Conservation (phyloP, 805 yeast species). For the Candida tammaniensis region DNA sequence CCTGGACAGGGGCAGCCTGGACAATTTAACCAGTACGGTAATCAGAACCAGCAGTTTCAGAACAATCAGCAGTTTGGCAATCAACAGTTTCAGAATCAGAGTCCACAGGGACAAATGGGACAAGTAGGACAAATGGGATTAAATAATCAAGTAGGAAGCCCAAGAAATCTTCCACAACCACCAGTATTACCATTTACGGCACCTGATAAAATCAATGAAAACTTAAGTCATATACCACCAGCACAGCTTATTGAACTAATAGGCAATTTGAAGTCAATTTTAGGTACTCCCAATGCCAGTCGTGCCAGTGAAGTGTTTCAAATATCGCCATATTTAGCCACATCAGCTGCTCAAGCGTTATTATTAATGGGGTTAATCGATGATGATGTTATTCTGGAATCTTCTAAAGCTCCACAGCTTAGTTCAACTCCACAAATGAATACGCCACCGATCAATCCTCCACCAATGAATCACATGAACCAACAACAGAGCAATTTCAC, state of each 20-base stretch:
- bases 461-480: constrained; percentile 3
- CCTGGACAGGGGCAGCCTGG: background rate
- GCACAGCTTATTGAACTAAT: constrained; percentile 66
- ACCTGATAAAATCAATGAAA: constrained; percentile 59
- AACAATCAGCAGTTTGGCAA: too few relatives aligned
- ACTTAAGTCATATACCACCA: constrained; percentile 65
- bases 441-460: constrained; percentile 10
- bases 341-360: constrained; percentile 70
- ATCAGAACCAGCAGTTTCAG: constrained; percentile 3
- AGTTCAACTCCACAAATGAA: constrained; percentile 18
- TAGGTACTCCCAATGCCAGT: constrained; percentile 47
- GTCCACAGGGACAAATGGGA: too few relatives aligned
- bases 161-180: constrained; percentile 44
- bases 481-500: constrained; percentile 1
- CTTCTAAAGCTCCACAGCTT: constrained; percentile 29
- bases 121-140: constrained; percentile 1
- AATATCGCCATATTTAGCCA: constrained; percentile 55
- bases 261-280: constrained; percentile 59
- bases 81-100: too few relatives aligned
- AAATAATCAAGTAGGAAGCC: background rate
- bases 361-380: constrained; percentile 76
- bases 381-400: constrained; percentile 60
- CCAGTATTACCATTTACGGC: constrained; percentile 43
- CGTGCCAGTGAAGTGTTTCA: constrained; percentile 54
- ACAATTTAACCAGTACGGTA: too few relatives aligned